Base-by-base conservation (phyloP, 352 stramenopile species). In the Phytophthora litchii region DNA sequence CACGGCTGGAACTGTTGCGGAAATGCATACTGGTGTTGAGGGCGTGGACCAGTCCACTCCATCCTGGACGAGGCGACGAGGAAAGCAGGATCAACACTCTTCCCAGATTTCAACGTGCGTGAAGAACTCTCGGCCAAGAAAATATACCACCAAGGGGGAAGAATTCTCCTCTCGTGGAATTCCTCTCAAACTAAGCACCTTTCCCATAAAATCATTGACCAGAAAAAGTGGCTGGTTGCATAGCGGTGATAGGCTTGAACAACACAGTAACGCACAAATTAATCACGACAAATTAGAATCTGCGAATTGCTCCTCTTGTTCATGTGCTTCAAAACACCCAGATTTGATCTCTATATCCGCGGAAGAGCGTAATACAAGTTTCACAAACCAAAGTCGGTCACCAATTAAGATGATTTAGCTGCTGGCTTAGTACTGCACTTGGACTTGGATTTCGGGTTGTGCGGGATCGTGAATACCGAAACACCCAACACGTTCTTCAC, bases 401-500 rank as follows among this genome's bases (percentile, higher is more conserved):
- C 16, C 19, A 20, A 13, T 59, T 68, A 72, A 38, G 53, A 69
- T 21, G 62, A 72, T 36, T 72, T 75, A 11, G 65, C 60, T 19
- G 55, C 49, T 47, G 54, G 56, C 40, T 75, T 42, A 47, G 31
- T 37, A 37, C 43, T 54, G 37, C 51, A 19, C 40, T 53, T 71
- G 35, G 46, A 38, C 55, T 76, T 83, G 36, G 52, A 16, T 42
- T 73, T 64, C 16, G 27, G 11, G 40, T 54, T 51, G 52, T 55
- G 43, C 46, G 72, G 70, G 60, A 93, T 91, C 35, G 83, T 92
- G 60, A 95, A 94, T 16, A 95, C 85, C 21, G 80, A 72, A 44
- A 95, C 85, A 43, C 68, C 82, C 41, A 95, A 70, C 32, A 93
- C 83, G 54, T 80, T 88, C 77, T 92, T 94, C 54, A 95, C 84